phyloP scores from a whole-genome alignment of 2,329 filamentous ascomycete species.

The Pseudocercospora musae region DNA sequence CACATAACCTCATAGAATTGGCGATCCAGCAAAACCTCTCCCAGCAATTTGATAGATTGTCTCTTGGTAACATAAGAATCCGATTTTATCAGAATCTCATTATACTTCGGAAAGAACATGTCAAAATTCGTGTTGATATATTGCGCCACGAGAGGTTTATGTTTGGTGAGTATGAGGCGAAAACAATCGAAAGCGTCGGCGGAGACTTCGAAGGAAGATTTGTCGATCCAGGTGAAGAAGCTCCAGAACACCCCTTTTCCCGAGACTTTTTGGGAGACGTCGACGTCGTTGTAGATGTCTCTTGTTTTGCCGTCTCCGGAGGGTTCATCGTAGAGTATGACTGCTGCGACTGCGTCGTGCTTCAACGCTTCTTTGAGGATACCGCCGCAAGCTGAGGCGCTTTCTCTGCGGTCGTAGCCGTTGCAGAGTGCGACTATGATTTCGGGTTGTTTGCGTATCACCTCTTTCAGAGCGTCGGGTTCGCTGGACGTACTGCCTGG shows the following conservation, averaged over 20 bases:
- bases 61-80: slow-evolving; percentile 97
- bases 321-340: slow-evolving; percentile 90
- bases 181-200: slow-evolving; percentile 98
- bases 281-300: slow-evolving; percentile 60
- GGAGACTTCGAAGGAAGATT: slow-evolving; percentile 91
- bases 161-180: slow-evolving; percentile 86
- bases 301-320: slow-evolving; percentile 68
- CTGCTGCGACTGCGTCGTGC: slow-evolving; percentile 82
- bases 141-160: slow-evolving; percentile 84
- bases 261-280: slow-evolving; percentile 69
- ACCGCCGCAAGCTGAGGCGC: slow-evolving; percentile 84
- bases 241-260: slow-evolving; percentile 91
- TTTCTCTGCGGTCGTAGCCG: slow-evolving; percentile 86
- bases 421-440: slow-evolving; percentile 84
- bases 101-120: slow-evolving; percentile 88
- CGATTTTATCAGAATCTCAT: slow-evolving; percentile 80
- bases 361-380: slow-evolving; percentile 87
- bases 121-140: slow-evolving; percentile 90
- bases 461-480: slow-evolving; percentile 81
- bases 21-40: slow-evolving; percentile 88
- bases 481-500: slow-evolving; percentile 66
- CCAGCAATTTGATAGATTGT: slow-evolving; percentile 94
- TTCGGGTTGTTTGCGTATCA: slow-evolving; percentile 80
- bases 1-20: slow-evolving; percentile 99
- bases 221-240: slow-evolving; percentile 97